Evolutionary conservation across 2,329 filamentous ascomycete species (phyloP).

Genomic region (Clarireedia sp.): DNA sequence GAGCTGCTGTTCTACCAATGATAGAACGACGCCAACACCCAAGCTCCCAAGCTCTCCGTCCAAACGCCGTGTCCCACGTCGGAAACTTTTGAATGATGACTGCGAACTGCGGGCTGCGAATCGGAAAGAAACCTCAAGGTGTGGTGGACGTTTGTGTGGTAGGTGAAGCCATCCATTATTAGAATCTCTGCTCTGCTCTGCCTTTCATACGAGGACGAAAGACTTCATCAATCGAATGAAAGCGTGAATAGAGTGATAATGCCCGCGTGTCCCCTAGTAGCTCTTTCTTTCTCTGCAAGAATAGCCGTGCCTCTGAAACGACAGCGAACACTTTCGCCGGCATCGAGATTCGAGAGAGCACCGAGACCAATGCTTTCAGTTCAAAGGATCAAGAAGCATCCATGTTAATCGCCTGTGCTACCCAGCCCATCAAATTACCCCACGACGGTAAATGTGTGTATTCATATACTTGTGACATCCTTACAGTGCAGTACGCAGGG

Average conservation of each 20-base stretch:
- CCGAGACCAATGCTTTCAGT: not conserved
- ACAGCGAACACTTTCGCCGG: not conserved
- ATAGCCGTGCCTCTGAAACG: not conserved
- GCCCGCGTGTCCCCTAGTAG: too few relatives aligned
- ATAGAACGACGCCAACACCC: too few relatives aligned
- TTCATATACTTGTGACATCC: not conserved
- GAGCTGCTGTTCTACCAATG: too few relatives aligned
- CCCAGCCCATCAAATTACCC: slow-evolving; percentile 2
- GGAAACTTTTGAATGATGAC: not conserved
- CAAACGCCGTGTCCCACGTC: not conserved
- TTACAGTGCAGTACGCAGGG: not conserved
- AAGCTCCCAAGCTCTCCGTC: not conserved
- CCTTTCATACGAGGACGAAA: too few relatives aligned
- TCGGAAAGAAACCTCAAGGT: too few relatives aligned
- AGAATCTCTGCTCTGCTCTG: too few relatives aligned
- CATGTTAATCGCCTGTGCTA: slow-evolving; percentile 3
- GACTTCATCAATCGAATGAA: too few relatives aligned
- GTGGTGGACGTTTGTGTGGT: too few relatives aligned
- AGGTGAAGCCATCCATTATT: too few relatives aligned
- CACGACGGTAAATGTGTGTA: slow-evolving; percentile 2
- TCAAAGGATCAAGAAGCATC: not conserved
- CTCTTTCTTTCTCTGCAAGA: too few relatives aligned
- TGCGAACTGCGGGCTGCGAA: too few relatives aligned
- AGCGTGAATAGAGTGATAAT: too few relatives aligned
- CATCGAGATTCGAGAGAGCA: not conserved